Evolutionary conservation across 2,329 filamentous ascomycete species (phyloP).

Genomic region (Trematosphaeria pertusa): DNA sequence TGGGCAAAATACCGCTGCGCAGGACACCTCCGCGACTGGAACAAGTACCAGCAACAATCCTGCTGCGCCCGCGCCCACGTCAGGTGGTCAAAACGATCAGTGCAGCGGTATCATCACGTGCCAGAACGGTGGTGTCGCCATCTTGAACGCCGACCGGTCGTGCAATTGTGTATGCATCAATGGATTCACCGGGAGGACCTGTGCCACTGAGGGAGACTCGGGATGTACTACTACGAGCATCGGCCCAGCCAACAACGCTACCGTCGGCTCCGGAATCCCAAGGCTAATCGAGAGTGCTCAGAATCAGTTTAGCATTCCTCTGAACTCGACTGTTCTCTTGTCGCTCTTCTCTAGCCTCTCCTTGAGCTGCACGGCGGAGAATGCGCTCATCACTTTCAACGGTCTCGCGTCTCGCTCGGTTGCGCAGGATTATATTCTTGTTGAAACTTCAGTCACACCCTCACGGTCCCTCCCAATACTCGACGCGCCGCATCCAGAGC

Average conservation of each 20-base stretch:
- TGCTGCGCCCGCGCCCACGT: constrained; percentile 17
- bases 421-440: constrained; percentile 16
- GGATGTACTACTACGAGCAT: constrained; percentile 61
- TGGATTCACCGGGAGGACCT: constrained; percentile 76
- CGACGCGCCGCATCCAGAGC: constrained; percentile 28
- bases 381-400: constrained; percentile 85
- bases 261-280: constrained; percentile 80
- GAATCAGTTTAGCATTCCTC: constrained; percentile 75
- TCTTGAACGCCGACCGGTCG: constrained; percentile 66
- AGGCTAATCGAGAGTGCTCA: constrained; percentile 71
- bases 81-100: constrained; percentile 27
- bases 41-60: constrained; percentile 12
- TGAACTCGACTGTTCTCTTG: constrained; percentile 73
- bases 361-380: constrained; percentile 83
- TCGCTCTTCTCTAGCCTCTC: constrained; percentile 77
- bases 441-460: constrained; percentile 26
- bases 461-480: constrained; percentile 33
- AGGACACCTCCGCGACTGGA: constrained; percentile 33
- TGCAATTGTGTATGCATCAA: constrained; percentile 91
- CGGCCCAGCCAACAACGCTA: constrained; percentile 63
- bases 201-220: constrained; percentile 57
- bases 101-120: constrained; percentile 72
- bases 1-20: constrained; percentile 23
- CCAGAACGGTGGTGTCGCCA: constrained; percentile 79
- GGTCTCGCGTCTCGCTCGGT: constrained; percentile 50